Evolutionary conservation across 805 yeast species (phyloP), one percentile per base, ranked within the genome.

Genomic region (Wickerhamiella cacticola): DNA sequence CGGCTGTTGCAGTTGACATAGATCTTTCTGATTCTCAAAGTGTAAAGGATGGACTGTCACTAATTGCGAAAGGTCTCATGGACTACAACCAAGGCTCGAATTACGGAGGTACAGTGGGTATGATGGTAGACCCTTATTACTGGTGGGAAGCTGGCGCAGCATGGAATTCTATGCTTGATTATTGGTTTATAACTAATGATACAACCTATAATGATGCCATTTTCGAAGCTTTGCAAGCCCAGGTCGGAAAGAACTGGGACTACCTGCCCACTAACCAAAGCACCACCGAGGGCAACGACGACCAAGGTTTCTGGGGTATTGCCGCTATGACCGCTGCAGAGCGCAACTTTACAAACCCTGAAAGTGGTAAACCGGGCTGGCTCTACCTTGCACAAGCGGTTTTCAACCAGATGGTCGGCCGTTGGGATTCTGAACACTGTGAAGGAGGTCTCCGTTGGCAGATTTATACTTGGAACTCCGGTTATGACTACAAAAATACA

Each of bases 141-240:
- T 83, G 94, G 94, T 83, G 94, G 94, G 83, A 82, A 65, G 87
- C 92, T 25, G 94, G 94, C 55, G 92, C 83, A 49, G 86, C 82
- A 1, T 72, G 65, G 65, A 63, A 63, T 22, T 48, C 60, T 24
- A 44, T 87, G 92, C 87, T 89, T 33, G 95, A 86, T 63, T 82
- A 79, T 59, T 74, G 83, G 69, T 77, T 66, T 56, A 74, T 76
- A 56, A 81, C 89, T 63, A 69, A 77, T 42, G 80, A 88, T 64
- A 73, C 72, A 52, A 74, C 87, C 0, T 82, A 72, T 57, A 77
- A 74, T 48, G 67, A 69, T 1, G 48, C 74, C 15, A 68, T 86
- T 50, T 73, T 73, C 57, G 67, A 71, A 10, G 86, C 92, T 13
- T 58, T 85, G 55, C 62, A 72, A 48, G 74, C 72, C 58, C 95